Conservation (phyloP, 345 rosid genomes). For the Boechera retrofracta region DNA sequence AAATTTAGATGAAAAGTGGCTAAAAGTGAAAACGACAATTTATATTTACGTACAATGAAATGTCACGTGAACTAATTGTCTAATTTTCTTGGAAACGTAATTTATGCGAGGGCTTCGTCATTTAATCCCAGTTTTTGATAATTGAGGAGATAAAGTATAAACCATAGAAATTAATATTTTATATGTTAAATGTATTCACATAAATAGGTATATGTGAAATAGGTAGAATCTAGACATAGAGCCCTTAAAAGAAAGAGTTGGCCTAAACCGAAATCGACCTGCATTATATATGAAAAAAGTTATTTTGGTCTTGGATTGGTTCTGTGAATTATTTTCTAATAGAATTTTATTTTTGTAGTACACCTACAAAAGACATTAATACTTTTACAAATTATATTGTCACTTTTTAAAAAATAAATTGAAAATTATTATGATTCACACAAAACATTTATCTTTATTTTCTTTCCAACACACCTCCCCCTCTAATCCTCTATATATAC, state of each 20-base stretch:
- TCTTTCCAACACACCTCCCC: conserved; percentile 24
- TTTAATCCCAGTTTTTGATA: not conserved
- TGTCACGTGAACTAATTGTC: conserved; percentile 42
- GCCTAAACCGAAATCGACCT: conserved; percentile 45
- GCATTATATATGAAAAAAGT: conserved; percentile 41
- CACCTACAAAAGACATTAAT: conserved; percentile 28
- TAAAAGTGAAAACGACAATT: conserved; percentile 32
- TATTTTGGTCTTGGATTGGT: conserved; percentile 31
- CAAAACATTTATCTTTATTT: conserved; percentile 10
- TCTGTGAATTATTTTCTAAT: not conserved
- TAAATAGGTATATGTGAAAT: conserved; percentile 26
- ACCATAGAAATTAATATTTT: not conserved
- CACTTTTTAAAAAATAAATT: not conserved
- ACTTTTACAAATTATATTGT: conserved; percentile 21
- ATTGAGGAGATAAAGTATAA: conserved; percentile 2
- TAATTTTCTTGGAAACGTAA: conserved; percentile 36
- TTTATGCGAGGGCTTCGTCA: conserved; percentile 13
- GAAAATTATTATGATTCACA: conserved; percentile 19
- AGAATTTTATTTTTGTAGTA: conserved; percentile 20
- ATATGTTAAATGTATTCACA: not conserved
- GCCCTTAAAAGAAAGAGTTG: conserved; percentile 36
- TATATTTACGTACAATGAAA: not conserved
- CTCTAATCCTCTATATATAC: conserved; percentile 37
- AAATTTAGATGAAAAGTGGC: conserved; percentile 18
- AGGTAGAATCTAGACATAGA: conserved; percentile 46